Evolutionary conservation across 2,329 filamentous ascomycete genomes (phyloP).

Genomic region (Thielaviopsis ethacetica): DNA sequence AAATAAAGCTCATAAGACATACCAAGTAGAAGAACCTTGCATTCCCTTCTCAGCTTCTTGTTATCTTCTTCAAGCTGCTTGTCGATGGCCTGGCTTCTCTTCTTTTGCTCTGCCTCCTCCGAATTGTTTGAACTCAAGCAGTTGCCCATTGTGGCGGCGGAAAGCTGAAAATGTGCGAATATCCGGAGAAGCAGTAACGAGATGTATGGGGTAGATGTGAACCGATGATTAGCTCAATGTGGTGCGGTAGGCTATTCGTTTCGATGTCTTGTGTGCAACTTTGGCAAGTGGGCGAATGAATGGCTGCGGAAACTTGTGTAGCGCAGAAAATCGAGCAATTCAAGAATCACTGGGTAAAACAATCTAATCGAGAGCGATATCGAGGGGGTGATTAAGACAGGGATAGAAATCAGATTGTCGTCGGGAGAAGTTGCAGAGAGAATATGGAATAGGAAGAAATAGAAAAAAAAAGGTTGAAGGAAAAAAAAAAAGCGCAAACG

Average conservation of each 20-base stretch:
- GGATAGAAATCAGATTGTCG: no score
- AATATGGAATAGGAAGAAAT: background rate
- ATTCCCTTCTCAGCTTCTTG: conserved; percentile 82
- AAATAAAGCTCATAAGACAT: conserved; percentile 19
- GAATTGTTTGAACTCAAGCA: conserved; percentile 73
- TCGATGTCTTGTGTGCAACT: no score
- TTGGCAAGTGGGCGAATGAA: no score
- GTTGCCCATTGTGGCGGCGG: conserved; percentile 46
- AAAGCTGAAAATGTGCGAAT: background rate
- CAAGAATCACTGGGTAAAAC: no score
- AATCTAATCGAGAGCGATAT: no score
- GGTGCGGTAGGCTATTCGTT: no score
- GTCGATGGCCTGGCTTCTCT: conserved; percentile 92
- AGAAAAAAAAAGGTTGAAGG: background rate
- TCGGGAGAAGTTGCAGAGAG: background rate
- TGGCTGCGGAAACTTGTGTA: no score
- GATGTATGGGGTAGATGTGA: no score
- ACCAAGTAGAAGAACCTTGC: conserved; percentile 96
- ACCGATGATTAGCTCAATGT: no score
- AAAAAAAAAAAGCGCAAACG: background rate
- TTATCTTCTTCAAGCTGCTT: conserved; percentile 88
- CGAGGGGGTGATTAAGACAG: no score
- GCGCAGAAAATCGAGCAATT: no score
- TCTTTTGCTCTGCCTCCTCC: conserved; percentile 83
- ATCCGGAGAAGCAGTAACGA: no score